phyloP scores from a whole-genome alignment of 176 grass and related monocot genomes.

The Canna indica region DNA sequence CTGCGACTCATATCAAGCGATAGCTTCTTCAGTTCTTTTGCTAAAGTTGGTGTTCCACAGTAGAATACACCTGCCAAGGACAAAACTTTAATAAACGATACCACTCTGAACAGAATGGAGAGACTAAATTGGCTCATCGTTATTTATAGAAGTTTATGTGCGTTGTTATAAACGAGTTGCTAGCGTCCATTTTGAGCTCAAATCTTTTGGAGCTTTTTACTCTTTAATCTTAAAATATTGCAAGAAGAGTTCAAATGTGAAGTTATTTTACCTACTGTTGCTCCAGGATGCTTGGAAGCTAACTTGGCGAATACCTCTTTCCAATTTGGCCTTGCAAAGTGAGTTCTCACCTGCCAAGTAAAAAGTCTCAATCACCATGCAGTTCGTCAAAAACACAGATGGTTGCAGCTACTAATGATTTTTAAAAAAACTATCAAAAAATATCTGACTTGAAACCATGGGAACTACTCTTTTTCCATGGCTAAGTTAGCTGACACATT shows the following conservation, averaged over 20 bases:
- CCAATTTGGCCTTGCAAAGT: constrained; percentile 96
- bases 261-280: constrained; percentile 70
- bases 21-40: constrained; percentile 78
- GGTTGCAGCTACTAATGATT: neutral
- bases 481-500: too few species aligned
- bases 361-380: neutral
- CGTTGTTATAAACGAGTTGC: too few species aligned
- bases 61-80: constrained; percentile 70
- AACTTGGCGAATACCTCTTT: constrained; percentile 85
- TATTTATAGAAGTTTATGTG: too few species aligned
- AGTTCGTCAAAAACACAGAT: neutral
- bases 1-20: constrained; percentile 86
- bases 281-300: constrained; percentile 73
- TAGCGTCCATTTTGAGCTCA: too few species aligned
- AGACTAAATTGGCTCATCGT: neutral
- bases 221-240: constrained; percentile 3
- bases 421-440: neutral
- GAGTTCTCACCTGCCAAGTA: constrained; percentile 78
- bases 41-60: constrained; percentile 67
- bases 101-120: constrained; percentile 7
- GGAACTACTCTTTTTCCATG: neutral
- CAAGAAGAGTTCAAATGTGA: neutral
- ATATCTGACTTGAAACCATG: too few species aligned
- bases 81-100: neutral
- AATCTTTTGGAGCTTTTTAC: neutral